phyloP scores from a whole-genome alignment of 257 asterid genomes.

The Lantana camara region DNA sequence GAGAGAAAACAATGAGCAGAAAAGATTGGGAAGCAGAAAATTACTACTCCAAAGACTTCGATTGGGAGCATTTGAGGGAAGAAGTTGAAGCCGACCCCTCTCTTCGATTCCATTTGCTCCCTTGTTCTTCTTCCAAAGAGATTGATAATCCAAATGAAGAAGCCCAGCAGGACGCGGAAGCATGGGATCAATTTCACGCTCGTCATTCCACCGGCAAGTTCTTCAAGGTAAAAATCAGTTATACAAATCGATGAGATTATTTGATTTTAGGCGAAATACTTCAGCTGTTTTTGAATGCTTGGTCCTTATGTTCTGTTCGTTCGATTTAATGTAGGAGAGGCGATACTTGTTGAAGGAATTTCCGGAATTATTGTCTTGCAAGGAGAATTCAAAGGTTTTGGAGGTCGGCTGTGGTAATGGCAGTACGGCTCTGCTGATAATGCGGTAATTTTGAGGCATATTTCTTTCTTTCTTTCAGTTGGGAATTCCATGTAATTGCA shows the following conservation, averaged over 20 bases:
- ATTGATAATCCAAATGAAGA: conserved; percentile 20
- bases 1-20: conserved; percentile 27
- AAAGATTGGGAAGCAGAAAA: conserved; percentile 41
- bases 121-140: conserved; percentile 26
- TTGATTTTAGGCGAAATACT: not conserved
- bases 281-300: not conserved
- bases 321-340: conserved; percentile 58
- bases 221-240: conserved; percentile 61
- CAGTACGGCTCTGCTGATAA: conserved; percentile 76
- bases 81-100: conserved; percentile 66
- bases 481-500: not conserved
- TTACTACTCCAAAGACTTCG: conserved; percentile 80
- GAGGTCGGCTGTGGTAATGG: conserved; percentile 99
- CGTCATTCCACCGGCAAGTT: conserved; percentile 87
- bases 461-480: not conserved
- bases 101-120: conserved; percentile 60
- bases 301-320: too few species aligned
- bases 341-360: conserved; percentile 84
- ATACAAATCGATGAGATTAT: not conserved
- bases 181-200: conserved; percentile 80
- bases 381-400: conserved; percentile 62
- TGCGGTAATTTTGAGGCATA: conserved; percentile 40
- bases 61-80: conserved; percentile 62
- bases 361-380: conserved; percentile 75
- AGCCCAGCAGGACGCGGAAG: conserved; percentile 48